Base-by-base conservation (phyloP, 2,329 filamentous ascomycete species). In the Endoconidiophora laricicola region DNA sequence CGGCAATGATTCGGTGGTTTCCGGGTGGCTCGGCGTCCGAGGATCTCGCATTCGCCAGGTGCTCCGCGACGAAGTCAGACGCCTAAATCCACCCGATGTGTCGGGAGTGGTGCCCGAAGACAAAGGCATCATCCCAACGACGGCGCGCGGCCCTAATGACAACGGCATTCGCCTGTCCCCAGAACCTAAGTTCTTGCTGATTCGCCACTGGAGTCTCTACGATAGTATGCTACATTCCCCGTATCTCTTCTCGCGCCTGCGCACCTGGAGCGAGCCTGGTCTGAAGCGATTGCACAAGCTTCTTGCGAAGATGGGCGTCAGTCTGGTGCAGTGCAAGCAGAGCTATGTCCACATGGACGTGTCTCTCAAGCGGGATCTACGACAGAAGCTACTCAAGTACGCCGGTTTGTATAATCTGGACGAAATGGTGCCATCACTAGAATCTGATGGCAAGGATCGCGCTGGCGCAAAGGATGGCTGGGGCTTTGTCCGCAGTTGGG, bases 331-430 rank as follows among this genome's bases (percentile, higher is more conserved):
- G 66, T 94, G 88, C 66, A 88, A 86, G 59, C 91, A 96, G 64
- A 90, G 80, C 61, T 98, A 96, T 62, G 86, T 87, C 0, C 91
- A 98, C 63, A 96, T 98, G 88, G 90, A 96, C 65, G 93, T 95
- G 79, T 81, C 94, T 64, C 69, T 98, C 33, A 98, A 96, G 66
- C 81, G 86, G 4, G 85, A 86, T 26, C 67, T 96, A 26, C 79
- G 90, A 40, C 78, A 85, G 44, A 86, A 93, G 53, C 72, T 98
- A 1, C 72, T 95, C 18, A 90, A 90, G 59, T 96, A 94, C 61
- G 88, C 88, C 0, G 86, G 86, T 1, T 73, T 94, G 54, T 98
- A 96, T 63, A 91, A 93, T 24, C 74, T 98, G 1, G 88, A 96
- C 56, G 91, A 90, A 47, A 79, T 98, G 59, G 87, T 98, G 0